phyloP scores from a whole-genome alignment of 805 yeast genomes.

The Hemisphaericaspora nanyangensis region DNA sequence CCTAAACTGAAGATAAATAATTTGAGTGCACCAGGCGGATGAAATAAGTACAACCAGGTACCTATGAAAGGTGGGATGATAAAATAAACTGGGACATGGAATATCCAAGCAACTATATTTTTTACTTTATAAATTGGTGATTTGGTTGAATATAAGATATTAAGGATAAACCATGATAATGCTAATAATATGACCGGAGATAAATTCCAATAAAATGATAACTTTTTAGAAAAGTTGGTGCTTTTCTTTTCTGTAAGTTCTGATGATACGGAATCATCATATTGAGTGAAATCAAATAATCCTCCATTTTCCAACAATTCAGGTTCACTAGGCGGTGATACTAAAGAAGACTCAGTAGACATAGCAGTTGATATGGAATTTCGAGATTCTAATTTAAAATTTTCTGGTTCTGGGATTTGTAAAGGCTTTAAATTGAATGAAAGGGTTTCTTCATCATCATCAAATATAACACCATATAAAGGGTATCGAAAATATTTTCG shows the following conservation, averaged over 20 bases:
- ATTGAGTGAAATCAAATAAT: not conserved
- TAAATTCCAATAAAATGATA: conserved; percentile 18
- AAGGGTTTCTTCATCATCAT: not conserved
- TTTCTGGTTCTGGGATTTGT: not conserved
- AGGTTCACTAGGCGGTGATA: not conserved
- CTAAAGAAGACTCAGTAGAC: not conserved
- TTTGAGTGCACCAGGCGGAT: conserved; percentile 58
- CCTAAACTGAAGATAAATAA: conserved; percentile 56
- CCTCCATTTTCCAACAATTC: not conserved
- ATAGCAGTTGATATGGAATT: not conserved
- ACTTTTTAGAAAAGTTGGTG: not conserved
- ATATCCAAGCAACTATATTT: conserved; percentile 58
- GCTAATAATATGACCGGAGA: conserved; percentile 41
- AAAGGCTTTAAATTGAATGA: conserved; percentile 1
- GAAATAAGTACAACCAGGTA: conserved; percentile 61
- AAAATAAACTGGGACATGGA: conserved; percentile 60
- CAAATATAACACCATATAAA: not conserved
- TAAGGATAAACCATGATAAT: conserved; percentile 47
- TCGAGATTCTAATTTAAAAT: not conserved
- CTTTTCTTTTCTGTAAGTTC: not conserved
- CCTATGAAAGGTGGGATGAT: conserved; percentile 59
- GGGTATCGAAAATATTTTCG: not conserved
- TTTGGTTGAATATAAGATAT: conserved; percentile 40
- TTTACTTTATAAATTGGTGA: conserved; percentile 40
- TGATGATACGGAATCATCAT: not conserved